Conservation (phyloP, 2,329 filamentous ascomycete genomes). For the Nemania abortiva region DNA sequence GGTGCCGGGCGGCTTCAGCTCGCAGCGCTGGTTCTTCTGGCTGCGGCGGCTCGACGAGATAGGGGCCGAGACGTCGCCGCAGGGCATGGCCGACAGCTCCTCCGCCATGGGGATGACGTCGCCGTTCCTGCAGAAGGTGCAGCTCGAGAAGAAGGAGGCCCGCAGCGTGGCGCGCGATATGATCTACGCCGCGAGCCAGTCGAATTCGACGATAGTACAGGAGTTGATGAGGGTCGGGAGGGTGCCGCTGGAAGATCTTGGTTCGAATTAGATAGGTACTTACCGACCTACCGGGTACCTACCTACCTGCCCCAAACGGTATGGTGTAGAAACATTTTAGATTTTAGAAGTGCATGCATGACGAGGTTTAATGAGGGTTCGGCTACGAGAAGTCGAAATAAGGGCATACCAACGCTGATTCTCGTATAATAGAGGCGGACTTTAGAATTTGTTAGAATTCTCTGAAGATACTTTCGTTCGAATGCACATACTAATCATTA, state of each 20-base stretch:
- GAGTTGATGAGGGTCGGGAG: slow-evolving; percentile 41
- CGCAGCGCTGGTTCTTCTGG: slow-evolving; percentile 44
- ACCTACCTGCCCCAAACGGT: too few species aligned
- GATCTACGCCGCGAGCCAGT: slow-evolving; percentile 40
- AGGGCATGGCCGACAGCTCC: slow-evolving; percentile 23
- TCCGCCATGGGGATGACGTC: slow-evolving; percentile 27
- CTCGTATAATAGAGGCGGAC: slow-evolving; percentile 31
- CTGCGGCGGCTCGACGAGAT: slow-evolving; percentile 41
- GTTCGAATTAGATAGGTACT: too few species aligned
- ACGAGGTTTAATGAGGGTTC: slow-evolving; percentile 17
- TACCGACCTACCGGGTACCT: too few species aligned
- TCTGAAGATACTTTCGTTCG: too few species aligned
- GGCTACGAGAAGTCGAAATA: slow-evolving; percentile 33
- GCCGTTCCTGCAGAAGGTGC: slow-evolving; percentile 37
- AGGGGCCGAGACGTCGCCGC: slow-evolving; percentile 36
- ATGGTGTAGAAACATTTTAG: too few species aligned
- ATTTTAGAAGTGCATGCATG: background rate
- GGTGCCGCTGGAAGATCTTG: slow-evolving; percentile 28
- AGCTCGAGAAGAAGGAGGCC: slow-evolving; percentile 38
- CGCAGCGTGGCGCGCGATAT: slow-evolving; percentile 41
- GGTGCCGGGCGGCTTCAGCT: slow-evolving; percentile 38
- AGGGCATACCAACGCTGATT: slow-evolving; percentile 15
- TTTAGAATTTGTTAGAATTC: too few species aligned
- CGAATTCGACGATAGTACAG: slow-evolving; percentile 39
- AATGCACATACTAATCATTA: too few species aligned